Conservation (phyloP, 2,329 filamentous ascomycete genomes). For the Xylaria hypoxylon region DNA sequence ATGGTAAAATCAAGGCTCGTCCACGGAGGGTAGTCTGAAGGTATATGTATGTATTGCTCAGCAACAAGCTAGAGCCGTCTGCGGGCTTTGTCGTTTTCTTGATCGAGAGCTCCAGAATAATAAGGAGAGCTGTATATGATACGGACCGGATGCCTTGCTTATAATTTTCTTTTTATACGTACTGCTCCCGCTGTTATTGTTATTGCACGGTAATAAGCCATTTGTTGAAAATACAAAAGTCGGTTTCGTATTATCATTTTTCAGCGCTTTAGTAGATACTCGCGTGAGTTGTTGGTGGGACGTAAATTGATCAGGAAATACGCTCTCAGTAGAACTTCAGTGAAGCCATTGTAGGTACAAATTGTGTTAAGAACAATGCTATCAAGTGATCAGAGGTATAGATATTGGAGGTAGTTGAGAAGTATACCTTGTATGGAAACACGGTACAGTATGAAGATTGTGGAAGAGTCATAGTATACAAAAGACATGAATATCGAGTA, state of each 20-base stretch:
- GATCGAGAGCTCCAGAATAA: not conserved
- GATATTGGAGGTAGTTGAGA: not conserved
- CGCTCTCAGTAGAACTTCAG: constrained; percentile 17
- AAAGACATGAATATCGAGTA: not conserved
- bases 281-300: constrained; percentile 24
- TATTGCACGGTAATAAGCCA: constrained; percentile 49
- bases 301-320: constrained; percentile 28
- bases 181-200: constrained; percentile 38
- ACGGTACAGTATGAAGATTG: constrained; percentile 4
- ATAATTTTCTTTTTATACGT: constrained; percentile 37
- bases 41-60: not conserved
- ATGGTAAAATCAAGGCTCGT: constrained; percentile 57
- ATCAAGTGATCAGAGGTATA: constrained; percentile 9
- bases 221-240: constrained; percentile 43
- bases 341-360: constrained; percentile 31
- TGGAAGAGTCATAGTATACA: constrained; percentile 38
- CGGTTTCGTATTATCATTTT: constrained; percentile 58
- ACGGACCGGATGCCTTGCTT: constrained; percentile 22
- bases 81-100: constrained; percentile 2
- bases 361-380: not conserved
- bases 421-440: not conserved
- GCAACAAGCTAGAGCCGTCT: not conserved
- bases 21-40: not conserved
- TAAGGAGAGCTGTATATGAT: not conserved
- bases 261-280: constrained; percentile 42